Evolutionary conservation across 805 yeast species (phyloP), one percentile per base, ranked within the genome.

Genomic region (Myxozyma udenii): DNA sequence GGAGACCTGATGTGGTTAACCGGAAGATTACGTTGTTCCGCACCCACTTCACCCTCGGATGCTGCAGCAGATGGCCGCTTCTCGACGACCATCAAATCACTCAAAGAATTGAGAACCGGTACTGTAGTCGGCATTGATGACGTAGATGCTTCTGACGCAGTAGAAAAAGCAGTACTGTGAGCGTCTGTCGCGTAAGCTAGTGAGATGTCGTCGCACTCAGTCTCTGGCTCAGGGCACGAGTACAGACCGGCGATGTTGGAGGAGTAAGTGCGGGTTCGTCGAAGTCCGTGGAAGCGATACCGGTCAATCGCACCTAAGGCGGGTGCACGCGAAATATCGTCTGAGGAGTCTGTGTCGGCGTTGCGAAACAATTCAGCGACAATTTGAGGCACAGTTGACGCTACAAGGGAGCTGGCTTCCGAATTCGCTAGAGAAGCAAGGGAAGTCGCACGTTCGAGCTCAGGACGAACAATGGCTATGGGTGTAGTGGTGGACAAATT

Each of bases 1-100:
- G 56, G 48, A 9, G 58, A 54, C 12, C 35, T 39, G 11, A 53
- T 40, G 14, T 45, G n/a, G n/a, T n/a, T 30, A 21, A 37, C 36
- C 18, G n/a, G 12, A 5, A 5, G 16, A 18, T 7, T 12, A 7
- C 11, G 32, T 12, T 12, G n/a, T n/a, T n/a, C n/a, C n/a, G n/a
- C n/a, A n/a, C n/a, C n/a, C n/a, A n/a, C n/a, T n/a, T n/a, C n/a
- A n/a, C n/a, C n/a, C n/a, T n/a, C n/a, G n/a, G n/a, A n/a, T n/a
- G 22, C 14, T 16, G 40, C 9, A 36, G 19, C 6, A 12, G 33
- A 4, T n/a, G 43, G 6, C 38, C 28, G 26, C 30, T 25, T 42
- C n/a, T 26, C 36, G 21, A 21, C 4, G 7, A 28, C 33, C 33
- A 28, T 28, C 9, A 9, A 14, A 14, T 28, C 33, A 14, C 33